Evolutionary conservation across 192 early-diverging fungal genomes (phyloP), one percentile per base, ranked within the genome.

Genomic region (Podila minutissima): DNA sequence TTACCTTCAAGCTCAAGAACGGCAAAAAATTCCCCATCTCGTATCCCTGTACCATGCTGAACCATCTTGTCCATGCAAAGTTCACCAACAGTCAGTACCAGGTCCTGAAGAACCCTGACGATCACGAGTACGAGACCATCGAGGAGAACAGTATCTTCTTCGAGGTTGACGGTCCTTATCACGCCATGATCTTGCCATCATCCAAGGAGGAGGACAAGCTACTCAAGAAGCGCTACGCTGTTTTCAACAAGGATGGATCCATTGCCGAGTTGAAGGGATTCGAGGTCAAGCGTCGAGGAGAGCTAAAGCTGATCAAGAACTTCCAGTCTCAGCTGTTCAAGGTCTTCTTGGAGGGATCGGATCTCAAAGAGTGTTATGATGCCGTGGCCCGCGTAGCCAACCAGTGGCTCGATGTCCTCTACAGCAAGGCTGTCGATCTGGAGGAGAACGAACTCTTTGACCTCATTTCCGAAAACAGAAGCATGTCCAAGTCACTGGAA

Each of bases 31-130:
- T 94, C 33, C 85, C 86, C n/a, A 93, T 99, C 58, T 97, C 96
- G 15, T 99, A 98, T 69, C 98, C 98, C 19, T 98, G 98, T 84
- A 92, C 95, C 29, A 98, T 99, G 97, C 82, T 99, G 59, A 99
- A 99, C 76, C 97, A 99, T 83, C 83, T 98, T 62, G 97, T 99
- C 2, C 94, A 97, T 65, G 96, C 91, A 74, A 83, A 96, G 82
- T 99, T 98, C 78, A 98, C 98, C 5, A 99, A 99, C 84, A 90
- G 97, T 67, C 97, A 99, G 82, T 99, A 98, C 82, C 95, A 98
- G 76, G 88, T 92, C n/a, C 74, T 93, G n/a, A 77, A 83, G 1
- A 89, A 94, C 32, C 69, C 78, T 5, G 84, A 81, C n/a, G 86
- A 83, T 5, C 83, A 85, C 59, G 76, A 88, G 46, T 98, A 97